Conservation (phyloP, 2,329 filamentous ascomycete species). For the Cordyceps tenuipes region DNA sequence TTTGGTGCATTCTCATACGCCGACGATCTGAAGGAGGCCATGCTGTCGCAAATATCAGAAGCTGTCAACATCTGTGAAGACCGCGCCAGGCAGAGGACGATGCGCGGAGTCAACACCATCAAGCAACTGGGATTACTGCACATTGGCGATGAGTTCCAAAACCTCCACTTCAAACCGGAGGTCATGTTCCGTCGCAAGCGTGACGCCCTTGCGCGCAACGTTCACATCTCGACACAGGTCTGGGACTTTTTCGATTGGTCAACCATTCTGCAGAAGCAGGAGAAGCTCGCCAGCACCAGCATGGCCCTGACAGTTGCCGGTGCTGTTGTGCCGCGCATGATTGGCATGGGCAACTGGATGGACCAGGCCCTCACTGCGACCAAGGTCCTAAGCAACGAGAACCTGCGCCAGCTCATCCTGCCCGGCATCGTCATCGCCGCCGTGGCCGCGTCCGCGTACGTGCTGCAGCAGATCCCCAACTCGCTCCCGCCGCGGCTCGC, state of each 20-base stretch:
- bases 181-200: constrained; percentile 86
- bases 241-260: constrained; percentile 90
- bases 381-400: constrained; percentile 73
- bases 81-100: constrained; percentile 68
- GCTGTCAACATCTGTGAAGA: constrained; percentile 77
- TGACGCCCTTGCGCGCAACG: constrained; percentile 73
- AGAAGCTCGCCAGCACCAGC: constrained; percentile 88
- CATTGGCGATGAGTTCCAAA: constrained; percentile 76
- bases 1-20: constrained; percentile 84
- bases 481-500: constrained; percentile 81
- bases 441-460: constrained; percentile 66
- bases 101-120: constrained; percentile 75
- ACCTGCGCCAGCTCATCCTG: constrained; percentile 69
- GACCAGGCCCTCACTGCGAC: constrained; percentile 76
- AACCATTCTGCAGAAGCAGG: constrained; percentile 76
- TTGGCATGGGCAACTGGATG: constrained; percentile 82
- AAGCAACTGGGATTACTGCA: constrained; percentile 83
- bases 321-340: constrained; percentile 70
- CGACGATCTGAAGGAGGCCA: constrained; percentile 84
- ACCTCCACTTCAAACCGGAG: constrained; percentile 81
- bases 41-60: constrained; percentile 78
- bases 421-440: constrained; percentile 73
- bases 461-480: constrained; percentile 78
- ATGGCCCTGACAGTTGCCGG: constrained; percentile 90
- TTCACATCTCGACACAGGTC: constrained; percentile 80